Base-by-base conservation (phyloP, 148 eudicot species). In the Cornus florida region DNA sequence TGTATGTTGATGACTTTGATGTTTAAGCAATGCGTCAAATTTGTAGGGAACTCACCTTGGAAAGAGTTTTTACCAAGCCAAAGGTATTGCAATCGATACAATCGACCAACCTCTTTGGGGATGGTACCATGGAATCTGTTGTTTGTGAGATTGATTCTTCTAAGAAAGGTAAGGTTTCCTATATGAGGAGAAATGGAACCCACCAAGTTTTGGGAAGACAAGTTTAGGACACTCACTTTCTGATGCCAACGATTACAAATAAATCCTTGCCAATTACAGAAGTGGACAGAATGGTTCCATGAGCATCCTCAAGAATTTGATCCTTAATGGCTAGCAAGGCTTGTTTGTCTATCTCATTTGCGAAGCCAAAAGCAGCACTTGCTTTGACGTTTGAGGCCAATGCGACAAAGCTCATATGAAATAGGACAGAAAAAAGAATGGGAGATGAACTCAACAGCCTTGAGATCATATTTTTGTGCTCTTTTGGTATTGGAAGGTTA, bases 121-220 rank as follows among this genome's bases (percentile, higher is more conserved):
- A 62, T 62, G 22, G 66, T 19, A 7, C 66, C 66, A 17, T 62
- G 66, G 23, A 62, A 62, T 24, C 23, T 62, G 66, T 62, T 62
- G 66, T 62, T 62, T 4, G 3, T 14, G 24, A 62, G 23, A n/a
- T 17, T 0, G 9, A 62, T 3, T 0, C 4, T 3, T 19, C 23
- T n/a, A n/a, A 62, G 66, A 19, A 62, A 62, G 22, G 66, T 62
- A 7, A 72, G 75, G 64, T 72, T 72, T 11, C 75, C 75, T 14
- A 72, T 72, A 13, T 50, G 39, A 62, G 66, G 66, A 17, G 66
- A 62, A 17, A 62, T 0, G 22, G 23, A 62, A 20, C 66, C 66
- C 24, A 62, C 66, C 7, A 62, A 62, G 6, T 62, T 19, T 62
- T 20, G 66, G 7, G 66, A 20, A 3, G 38, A 50, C 3, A 72